Evolutionary conservation across 768 basidiomycete genomes (phyloP).

Genomic region (Agrocybe pediades): DNA sequence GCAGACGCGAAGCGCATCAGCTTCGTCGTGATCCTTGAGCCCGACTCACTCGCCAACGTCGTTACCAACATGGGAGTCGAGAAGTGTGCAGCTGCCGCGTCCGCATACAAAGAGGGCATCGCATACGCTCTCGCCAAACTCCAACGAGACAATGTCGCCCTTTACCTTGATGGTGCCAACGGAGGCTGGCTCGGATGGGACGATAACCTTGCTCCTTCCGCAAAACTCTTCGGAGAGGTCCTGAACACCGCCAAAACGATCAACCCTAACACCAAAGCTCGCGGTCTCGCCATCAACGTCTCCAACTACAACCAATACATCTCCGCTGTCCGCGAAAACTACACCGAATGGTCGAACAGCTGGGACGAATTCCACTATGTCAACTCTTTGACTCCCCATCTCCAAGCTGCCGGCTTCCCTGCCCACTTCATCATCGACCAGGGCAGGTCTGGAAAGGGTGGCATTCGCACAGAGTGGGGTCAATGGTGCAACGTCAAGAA

Average conservation of each 20-base stretch:
- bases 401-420: conserved; percentile 29
- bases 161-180: conserved; percentile 34
- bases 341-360: conserved; percentile 25
- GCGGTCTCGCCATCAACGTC: conserved; percentile 33
- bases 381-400: conserved; percentile 28
- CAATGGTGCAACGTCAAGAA: conserved; percentile 23
- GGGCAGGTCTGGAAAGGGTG: conserved; percentile 28
- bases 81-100: conserved; percentile 33
- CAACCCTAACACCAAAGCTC: conserved; percentile 26
- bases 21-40: conserved; percentile 31
- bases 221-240: conserved; percentile 29
- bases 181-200: conserved; percentile 37
- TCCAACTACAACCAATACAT: conserved; percentile 37
- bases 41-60: conserved; percentile 34
- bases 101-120: conserved; percentile 25
- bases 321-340: conserved; percentile 23
- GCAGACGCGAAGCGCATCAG: conserved; percentile 21
- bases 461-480: conserved; percentile 20
- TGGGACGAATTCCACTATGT: conserved; percentile 35
- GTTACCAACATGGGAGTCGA: conserved; percentile 27
- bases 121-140: conserved; percentile 30
- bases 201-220: conserved; percentile 30
- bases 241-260: conserved; percentile 25
- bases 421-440: conserved; percentile 40
- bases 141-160: conserved; percentile 25